Evolutionary conservation across 352 stramenopile genomes (phyloP), one percentile per base, ranked within the genome.

Genomic region (Aphanomyces stellatus): DNA sequence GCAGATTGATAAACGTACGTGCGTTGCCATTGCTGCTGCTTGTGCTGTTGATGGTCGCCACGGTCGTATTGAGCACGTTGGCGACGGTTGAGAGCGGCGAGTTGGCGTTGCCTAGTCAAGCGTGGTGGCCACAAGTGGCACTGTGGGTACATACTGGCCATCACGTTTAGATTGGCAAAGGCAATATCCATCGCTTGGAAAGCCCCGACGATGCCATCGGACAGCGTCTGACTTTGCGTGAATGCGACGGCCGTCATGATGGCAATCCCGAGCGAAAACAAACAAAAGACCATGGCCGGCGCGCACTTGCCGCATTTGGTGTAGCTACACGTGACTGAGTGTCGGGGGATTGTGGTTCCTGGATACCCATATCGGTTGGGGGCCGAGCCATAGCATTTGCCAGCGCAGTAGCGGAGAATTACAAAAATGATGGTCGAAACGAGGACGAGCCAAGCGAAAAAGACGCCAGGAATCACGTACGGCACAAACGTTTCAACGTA

Each of bases 201-300:
- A 27, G 90, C 79, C 1, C 77, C 75, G 25, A 77, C 10, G 49
- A 67, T 65, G 15, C 82, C 85, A 40, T 93, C 74, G 8, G 85
- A 89, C 62, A 93, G 87, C 73, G 87, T 90, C 15, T 81, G 81
- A 62, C 91, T 91, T 56, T 90, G 77, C 2, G 81, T 81, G 13
- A 83, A 75, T 22, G 82, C 88, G n/a, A 91, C 62, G 22, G 85
- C 65, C 59, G 82, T 80, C 72, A 83, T 89, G 53, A 90, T 81
- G 53, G 88, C 88, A 15, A 92, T 79, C 1, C 78, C 85, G 19
- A 85, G 62, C 6, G 78, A 86, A 65, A 80, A 91, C 3, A 80
- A 59, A 5, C 77, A 60, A 64, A 90, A 93, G 0, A 85, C 71
- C 13, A 90, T 65, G 0, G 76, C 76, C n/a, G 81, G 83, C n/a